Base-by-base conservation (phyloP, 2,329 filamentous ascomycete genomes). In the Metarhizium sp. region DNA sequence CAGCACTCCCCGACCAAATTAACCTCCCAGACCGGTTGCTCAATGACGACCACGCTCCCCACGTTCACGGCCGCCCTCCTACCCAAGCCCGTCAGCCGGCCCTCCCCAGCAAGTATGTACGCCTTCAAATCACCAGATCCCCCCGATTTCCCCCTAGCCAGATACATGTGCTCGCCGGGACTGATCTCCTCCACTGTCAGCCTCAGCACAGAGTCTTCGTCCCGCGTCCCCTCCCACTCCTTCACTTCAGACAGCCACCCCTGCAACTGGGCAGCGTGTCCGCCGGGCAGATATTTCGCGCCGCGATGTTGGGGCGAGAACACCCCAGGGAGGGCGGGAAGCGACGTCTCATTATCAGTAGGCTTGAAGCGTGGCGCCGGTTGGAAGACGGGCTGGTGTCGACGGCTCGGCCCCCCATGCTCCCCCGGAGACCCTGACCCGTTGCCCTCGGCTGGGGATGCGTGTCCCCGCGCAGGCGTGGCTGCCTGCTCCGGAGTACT, bases 201-300 rank as follows among this genome's bases (percentile, higher is more conserved):
- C 11, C 58, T 63, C 40, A 55, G 1, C 55, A 59, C 5, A 60
- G 51, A 10, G 54, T 53, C 6, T 53, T 45, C 5, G 56, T 36
- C 18, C 56, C 54, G 6, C 56, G 50, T 11, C 57, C 47, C n/a
- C 16, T 68, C 65, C 67, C 66, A 68, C 11, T 67, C 67, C 57
- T 69, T 72, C 29, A 74, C 65, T 25, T 74, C 71, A 0, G 73
- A 72, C 10, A 75, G 62, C 70, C 71, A 73, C 14, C 68, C 67
- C 57, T 75, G 73, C 6, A 75, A 62, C 48, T 67, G 66, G 2
- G 71, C 67, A 1, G 73, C 73, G 25, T 75, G 60, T 0, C 73
- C 73, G 18, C 68, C 66, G 4, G 67, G 52, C 0, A 73, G 25
- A 34, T 73, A 75, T 53, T 62, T 68, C 13, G 58, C 63, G 16